Evolutionary conservation across 176 grass and related monocot genomes (phyloP), one percentile per base, ranked within the genome.

Genomic region (sorghum (Sorghum bicolor)): DNA sequence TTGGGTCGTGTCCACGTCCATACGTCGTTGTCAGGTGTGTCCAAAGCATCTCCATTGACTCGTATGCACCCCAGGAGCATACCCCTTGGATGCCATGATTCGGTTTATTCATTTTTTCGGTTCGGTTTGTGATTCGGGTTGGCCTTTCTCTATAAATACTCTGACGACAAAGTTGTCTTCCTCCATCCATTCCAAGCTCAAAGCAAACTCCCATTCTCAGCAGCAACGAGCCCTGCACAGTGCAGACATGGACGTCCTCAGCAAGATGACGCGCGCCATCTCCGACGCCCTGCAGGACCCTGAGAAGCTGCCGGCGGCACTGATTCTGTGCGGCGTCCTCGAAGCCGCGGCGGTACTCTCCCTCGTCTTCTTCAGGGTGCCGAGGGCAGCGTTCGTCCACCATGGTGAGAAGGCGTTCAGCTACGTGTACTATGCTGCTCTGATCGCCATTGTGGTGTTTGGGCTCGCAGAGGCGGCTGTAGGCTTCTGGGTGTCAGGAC

Each of bases 281-380:
- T 70, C 67, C 22, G 67, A 70, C 37, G 67, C 37, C 22, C 20
- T 70, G 22, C 67, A 7, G 5, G 22, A 41, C 67, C 67, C 67
- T 2, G 67, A 70, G 67, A 70, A 70, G 67, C 67, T 70, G 5
- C 67, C 67, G 2, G 20, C 5, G 0, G 67, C 67, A 5, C 11
- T 70, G 67, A 70, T 70, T 3, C 67, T 70, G 11, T 41, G 37
- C 10, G 67, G 67, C 2, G 37, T 44, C 0, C 38, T 71, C 0
- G n/a, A 71, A 28, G 69, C n/a, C 5, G 69, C n/a, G 12, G 69
- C 69, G 5, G 69, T 39, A 5, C 69, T 71, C 38, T 71, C 69
- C 12, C n/a, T 71, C n/a, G 14, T 44, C 69, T 71, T 71, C 69
- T 71, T 71, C 69, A 71, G 69, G 39, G 69, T 28, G 38, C 69